Evolutionary conservation across 2,329 filamentous ascomycete species (phyloP).

Genomic region (Chaetoscypha palmicola): DNA sequence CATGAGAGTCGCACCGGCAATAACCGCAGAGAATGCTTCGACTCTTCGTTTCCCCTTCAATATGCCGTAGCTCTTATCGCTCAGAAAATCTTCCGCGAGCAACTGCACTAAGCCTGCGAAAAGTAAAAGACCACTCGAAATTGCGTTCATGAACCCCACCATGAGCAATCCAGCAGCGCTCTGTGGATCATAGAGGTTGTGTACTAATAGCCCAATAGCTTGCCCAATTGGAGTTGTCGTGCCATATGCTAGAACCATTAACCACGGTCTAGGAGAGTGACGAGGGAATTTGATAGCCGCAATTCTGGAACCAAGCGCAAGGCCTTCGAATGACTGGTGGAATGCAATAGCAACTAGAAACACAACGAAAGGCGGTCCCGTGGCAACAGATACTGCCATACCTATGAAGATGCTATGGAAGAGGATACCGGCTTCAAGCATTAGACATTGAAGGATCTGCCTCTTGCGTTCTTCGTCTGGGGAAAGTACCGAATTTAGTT

Average conservation of each 20-base stretch:
- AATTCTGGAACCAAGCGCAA: conserved; percentile 79
- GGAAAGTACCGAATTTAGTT: conserved; percentile 26
- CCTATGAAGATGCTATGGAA: conserved; percentile 84
- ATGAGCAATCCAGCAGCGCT: conserved; percentile 70
- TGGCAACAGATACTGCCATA: conserved; percentile 77
- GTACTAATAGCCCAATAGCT: conserved; percentile 70
- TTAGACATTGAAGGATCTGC: conserved; percentile 67
- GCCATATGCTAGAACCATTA: conserved; percentile 73
- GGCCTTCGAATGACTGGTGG: conserved; percentile 83
- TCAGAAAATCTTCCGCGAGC: conserved; percentile 79
- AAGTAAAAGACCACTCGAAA: conserved; percentile 70
- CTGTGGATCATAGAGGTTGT: conserved; percentile 72
- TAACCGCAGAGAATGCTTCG: conserved; percentile 55
- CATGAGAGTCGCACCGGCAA: conserved; percentile 55
- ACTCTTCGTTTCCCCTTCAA: conserved; percentile 50
- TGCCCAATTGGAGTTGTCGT: conserved; percentile 76
- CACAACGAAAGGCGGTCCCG: conserved; percentile 70
- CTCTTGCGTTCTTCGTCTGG: conserved; percentile 53
- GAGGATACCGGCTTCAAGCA: conserved; percentile 76
- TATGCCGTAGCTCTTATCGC: conserved; percentile 55
- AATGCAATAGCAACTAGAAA: conserved; percentile 76
- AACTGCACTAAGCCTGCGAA: conserved; percentile 82
- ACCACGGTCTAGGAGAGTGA: conserved; percentile 66
- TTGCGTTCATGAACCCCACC: conserved; percentile 82
- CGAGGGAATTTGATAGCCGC: conserved; percentile 73